A percentile compares a stretch with the other conserved stretches of the same genome.
These are phyloP conservation scores for Mycosarcoma maydis DNA, from an alignment of 1,284 basidiomycete genomes.

Conservation along the genomic window DNA sequence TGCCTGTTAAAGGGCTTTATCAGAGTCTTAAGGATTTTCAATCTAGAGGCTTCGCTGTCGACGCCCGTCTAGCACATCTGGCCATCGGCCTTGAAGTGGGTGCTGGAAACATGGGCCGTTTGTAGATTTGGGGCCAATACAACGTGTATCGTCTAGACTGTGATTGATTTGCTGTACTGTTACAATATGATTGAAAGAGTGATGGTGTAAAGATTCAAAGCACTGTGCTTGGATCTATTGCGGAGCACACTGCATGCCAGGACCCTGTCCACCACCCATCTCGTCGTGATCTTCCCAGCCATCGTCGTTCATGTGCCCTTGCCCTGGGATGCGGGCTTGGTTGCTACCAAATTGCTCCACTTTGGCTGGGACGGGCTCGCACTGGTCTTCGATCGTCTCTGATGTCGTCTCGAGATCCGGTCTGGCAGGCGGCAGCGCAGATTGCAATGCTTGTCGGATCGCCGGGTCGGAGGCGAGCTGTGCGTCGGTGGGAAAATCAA, in stretches of 20 bases:
- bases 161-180: conserved; percentile 10
- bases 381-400: conserved; percentile 40
- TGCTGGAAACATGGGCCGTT: conserved; percentile 31
- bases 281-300: conserved; percentile 47
- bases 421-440: conserved; percentile 48
- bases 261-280: conserved; percentile 37
- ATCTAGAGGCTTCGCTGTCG: conserved; percentile 55
- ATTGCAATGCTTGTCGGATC: conserved; percentile 28
- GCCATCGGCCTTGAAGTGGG: conserved; percentile 60
- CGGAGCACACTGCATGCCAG: conserved; percentile 59
- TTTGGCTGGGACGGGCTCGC: conserved; percentile 29
- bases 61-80: conserved; percentile 62
- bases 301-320: conserved; percentile 41
- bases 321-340: conserved; percentile 31
- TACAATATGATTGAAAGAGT: conserved; percentile 11
- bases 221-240: conserved; percentile 20
- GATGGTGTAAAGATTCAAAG: conserved; percentile 5
- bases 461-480: conserved; percentile 29
- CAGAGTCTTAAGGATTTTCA: conserved; percentile 54
- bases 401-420: conserved; percentile 36
- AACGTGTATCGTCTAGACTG: conserved; percentile 1
- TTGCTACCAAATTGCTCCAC: conserved; percentile 51
- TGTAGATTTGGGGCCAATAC: conserved; percentile 12
- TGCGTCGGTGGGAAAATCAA: conserved; percentile 61
- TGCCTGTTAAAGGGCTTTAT: conserved; percentile 54